Conservation (phyloP, 257 asterid species). For the Anisodus tanguticus region DNA sequence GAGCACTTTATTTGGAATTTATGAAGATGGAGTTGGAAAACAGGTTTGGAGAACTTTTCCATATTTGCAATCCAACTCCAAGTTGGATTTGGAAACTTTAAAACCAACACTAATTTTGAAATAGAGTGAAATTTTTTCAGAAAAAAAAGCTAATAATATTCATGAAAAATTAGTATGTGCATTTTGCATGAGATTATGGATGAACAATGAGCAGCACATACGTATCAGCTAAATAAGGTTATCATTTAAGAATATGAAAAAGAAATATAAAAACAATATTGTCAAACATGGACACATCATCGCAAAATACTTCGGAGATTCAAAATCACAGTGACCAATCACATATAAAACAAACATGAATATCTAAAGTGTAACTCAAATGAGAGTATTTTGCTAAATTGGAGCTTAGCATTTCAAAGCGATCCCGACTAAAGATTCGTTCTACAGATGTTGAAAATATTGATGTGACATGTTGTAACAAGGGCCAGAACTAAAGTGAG, state of each 20-base stretch:
- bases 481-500: background rate
- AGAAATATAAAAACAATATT: conserved; percentile 2
- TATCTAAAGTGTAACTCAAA: background rate
- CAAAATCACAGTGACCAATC: conserved; percentile 12
- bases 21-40: conserved; percentile 11
- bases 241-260: background rate
- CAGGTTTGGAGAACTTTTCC: background rate
- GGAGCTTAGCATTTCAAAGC: background rate
- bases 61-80: conserved; percentile 7
- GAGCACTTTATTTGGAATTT: background rate
- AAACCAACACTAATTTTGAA: background rate
- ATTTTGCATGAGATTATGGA: background rate
- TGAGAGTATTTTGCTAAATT: conserved; percentile 3
- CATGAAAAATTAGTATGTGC: background rate
- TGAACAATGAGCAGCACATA: conserved; percentile 3
- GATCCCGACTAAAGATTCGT: conserved; percentile 15
- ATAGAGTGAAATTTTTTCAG: background rate
- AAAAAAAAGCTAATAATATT: background rate
- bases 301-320: background rate
- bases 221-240: background rate
- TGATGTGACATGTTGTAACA: background rate
- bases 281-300: conserved; percentile 1
- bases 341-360: conserved; percentile 1
- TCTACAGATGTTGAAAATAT: background rate
- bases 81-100: background rate